Conservation (phyloP, 345 rosid species). For the Rhodamnia rubescens region DNA sequence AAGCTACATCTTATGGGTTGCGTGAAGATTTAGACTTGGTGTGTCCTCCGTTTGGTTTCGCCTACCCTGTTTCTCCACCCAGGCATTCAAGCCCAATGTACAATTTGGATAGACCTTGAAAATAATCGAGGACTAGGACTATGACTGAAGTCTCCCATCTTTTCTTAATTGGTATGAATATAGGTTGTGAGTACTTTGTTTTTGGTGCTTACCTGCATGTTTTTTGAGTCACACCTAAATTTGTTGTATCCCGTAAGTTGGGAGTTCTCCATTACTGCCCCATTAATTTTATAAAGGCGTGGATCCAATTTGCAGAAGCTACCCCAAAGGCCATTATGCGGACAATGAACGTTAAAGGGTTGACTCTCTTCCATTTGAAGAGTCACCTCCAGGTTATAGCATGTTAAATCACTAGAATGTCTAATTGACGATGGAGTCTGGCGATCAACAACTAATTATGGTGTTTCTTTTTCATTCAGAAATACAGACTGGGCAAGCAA, state of each 20-base stretch:
- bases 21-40: background rate
- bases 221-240: background rate
- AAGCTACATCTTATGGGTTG: background rate
- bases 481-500: constrained; percentile 81
- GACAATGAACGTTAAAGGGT: constrained; percentile 86
- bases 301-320: constrained; percentile 44
- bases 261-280: background rate
- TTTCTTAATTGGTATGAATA: background rate
- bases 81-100: background rate
- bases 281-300: background rate
- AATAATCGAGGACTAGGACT: background rate
- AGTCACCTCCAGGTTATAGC: constrained; percentile 82
- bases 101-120: background rate
- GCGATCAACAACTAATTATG: background rate
- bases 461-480: constrained; percentile 29
- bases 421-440: background rate
- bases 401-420: background rate
- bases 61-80: background rate
- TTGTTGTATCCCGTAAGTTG: background rate
- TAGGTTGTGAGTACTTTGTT: background rate
- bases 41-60: background rate
- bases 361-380: constrained; percentile 85
- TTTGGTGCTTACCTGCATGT: background rate
- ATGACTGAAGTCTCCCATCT: background rate
- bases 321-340: constrained; percentile 95